Base-by-base conservation (phyloP, 257 asterid genomes). In the Ajuga chamaepitys region DNA sequence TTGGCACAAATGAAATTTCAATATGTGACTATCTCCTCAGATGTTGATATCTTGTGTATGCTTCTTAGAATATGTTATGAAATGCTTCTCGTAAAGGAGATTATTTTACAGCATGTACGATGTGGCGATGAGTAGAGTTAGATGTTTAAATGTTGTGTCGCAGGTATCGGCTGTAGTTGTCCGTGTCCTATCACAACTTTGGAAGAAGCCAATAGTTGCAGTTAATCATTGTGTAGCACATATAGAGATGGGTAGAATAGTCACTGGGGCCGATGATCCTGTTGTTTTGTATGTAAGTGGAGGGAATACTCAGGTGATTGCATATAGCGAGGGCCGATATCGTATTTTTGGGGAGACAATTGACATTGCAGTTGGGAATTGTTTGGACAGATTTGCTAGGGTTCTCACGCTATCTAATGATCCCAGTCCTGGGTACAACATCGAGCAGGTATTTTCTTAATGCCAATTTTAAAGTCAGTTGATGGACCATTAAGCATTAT, bases 341-440 rank as follows among this genome's bases (percentile, higher is more conserved):
- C 81, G 95, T 42, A 88, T 91, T 64, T 91, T 91, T 24, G 98
- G 98, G 28, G 98, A 91, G 82, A 91, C 98, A 1, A 91, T 91
- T 38, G 98, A 91, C 67, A 91, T 88, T 54, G 98, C 98, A 0
- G 95, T 91, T 42, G 98, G 98, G 12, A 93, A 93, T 82, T 93
- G 98, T 68, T 78, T 93, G 82, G 99, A 93, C 70, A 83, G 99
- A 73, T 93, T 93, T 81, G 99, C 99, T n/a, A 76, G 98, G 81
- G 97, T 93, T 68, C 91, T 93, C 60, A 89, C 71, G 16, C 78
- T 93, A 65, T 93, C 99, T 12, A 93, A 93, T 67, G 97, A 93
- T 78, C 99, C 97, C 44, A 93, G 97, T 70, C 97, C 97, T 9
- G 99, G 99, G n/a, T 93, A 93, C 83, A 93, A 89, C 76, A 93